Evolutionary conservation across 306 rosid species (phyloP).

Genomic region (Castanea crenata): DNA sequence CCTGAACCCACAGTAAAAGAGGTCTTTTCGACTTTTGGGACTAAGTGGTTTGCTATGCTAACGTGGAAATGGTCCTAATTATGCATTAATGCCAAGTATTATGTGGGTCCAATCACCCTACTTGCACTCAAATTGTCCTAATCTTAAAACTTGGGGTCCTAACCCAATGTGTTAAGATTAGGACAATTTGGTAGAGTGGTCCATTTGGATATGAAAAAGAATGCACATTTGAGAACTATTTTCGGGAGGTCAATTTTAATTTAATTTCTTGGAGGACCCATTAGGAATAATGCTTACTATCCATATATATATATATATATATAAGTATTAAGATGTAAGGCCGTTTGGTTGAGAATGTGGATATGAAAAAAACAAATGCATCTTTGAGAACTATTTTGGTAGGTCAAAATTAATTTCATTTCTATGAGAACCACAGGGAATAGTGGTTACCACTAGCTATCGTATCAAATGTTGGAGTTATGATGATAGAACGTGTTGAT

Average conservation of each 20-base stretch:
- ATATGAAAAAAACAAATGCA: not conserved
- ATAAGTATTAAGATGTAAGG: not conserved
- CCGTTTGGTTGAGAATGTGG: not conserved
- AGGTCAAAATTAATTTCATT: not conserved
- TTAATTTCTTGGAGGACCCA: not conserved
- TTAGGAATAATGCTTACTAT: not conserved
- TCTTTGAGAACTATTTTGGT: not conserved
- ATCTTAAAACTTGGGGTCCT: too few species aligned
- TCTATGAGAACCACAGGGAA: not conserved
- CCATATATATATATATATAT: too few species aligned
- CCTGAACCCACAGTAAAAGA: not conserved
- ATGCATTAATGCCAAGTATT: not conserved
- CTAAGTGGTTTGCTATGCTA: not conserved
- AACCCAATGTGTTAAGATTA: not conserved
- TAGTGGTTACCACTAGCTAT: not conserved
- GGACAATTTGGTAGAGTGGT: not conserved
- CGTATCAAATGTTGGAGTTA: not conserved
- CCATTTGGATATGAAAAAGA: not conserved
- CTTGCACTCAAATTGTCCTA: not conserved
- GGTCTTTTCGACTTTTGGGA: not conserved
- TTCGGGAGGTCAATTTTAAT: not conserved
- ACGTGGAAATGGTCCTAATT: not conserved
- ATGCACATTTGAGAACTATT: not conserved
- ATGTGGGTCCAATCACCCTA: not conserved
- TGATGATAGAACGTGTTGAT: too few species aligned